Evolutionary conservation across 139 green algal genomes (phyloP), one percentile per base, ranked within the genome.

Genomic region (Limnomonas spitsbergensis): DNA sequence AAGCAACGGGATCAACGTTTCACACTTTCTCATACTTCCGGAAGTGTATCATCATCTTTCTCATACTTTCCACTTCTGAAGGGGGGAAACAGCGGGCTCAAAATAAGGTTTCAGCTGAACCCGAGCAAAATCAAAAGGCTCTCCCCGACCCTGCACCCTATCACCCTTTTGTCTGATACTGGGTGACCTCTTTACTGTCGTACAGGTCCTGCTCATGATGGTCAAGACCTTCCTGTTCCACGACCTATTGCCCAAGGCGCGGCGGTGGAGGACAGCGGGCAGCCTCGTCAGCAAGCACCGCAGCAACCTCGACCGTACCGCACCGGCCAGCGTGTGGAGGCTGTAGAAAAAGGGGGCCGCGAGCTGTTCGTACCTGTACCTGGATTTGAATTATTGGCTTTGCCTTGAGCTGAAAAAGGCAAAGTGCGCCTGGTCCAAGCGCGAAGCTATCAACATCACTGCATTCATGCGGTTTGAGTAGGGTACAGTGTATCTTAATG

Each of bases 221-320:
- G 42, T 74, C 35, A 42, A 47, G 14, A 74, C 68, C 20, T 74
- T 74, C 24, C 34, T 74, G 14, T 53, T 47, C 36, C 68, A 74
- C 29, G 68, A 74, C 36, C 36, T 74, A 32, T 32, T 74, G 68
- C 20, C 68, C 29, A 74, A 74, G 14, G 68, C 68, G 24, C 35
- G 68, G 3, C 68, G 68, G 29, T 9, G 20, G 4, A 74, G 42
- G 35, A 74, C 68, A 7, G 68, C 68, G 4, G 68, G 68, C 36
- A 74, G 68, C 36, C 4, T 24, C 3, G 35, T 53, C 34, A 42
- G 24, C 68, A 40, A 42, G 6, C 68, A 74, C 24, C 40, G 29
- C 29, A 32, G 24, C 24, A 3, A 74, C 4, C 47, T 61, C 14
- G 68, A 74, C 7, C 35, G 68, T 9, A 42, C 36, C 36, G 34